Conservation (phyloP, 1,139 yeast species). For the Debaryomyces sp. region DNA sequence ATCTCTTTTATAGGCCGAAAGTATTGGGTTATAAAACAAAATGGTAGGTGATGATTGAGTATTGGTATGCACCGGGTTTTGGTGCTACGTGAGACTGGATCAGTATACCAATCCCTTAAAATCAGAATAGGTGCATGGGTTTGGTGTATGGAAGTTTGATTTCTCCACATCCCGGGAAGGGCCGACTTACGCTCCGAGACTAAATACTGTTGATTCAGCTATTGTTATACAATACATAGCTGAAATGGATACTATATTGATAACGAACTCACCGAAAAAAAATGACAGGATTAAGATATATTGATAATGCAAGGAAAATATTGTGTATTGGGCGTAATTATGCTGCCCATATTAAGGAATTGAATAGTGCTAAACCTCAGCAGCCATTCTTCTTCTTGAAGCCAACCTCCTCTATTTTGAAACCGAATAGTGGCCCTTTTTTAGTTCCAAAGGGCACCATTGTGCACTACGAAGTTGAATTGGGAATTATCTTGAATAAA, state of each 20-base stretch:
- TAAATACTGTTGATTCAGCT: background rate
- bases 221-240: background rate
- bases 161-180: background rate
- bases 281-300: conserved; percentile 58
- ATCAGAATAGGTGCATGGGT: background rate
- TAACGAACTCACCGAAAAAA: background rate
- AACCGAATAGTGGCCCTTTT: conserved; percentile 72
- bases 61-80: no score
- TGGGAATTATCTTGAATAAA: conserved; percentile 75
- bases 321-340: conserved; percentile 96
- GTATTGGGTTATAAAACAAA: background rate
- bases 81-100: no score
- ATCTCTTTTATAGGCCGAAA: no score
- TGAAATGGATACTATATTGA: background rate
- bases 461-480: conserved; percentile 92
- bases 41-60: no score
- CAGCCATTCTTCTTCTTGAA: conserved; percentile 92
- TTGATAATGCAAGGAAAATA: conserved; percentile 73
- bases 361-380: conserved; percentile 76
- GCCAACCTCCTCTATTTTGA: conserved; percentile 70
- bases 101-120: no score
- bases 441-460: conserved; percentile 77
- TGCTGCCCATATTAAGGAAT: conserved; percentile 90
- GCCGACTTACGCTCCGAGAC: background rate
- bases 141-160: background rate